Conservation (phyloP, 495 filamentous ascomycete species). For the Xylaria venustula region DNA sequence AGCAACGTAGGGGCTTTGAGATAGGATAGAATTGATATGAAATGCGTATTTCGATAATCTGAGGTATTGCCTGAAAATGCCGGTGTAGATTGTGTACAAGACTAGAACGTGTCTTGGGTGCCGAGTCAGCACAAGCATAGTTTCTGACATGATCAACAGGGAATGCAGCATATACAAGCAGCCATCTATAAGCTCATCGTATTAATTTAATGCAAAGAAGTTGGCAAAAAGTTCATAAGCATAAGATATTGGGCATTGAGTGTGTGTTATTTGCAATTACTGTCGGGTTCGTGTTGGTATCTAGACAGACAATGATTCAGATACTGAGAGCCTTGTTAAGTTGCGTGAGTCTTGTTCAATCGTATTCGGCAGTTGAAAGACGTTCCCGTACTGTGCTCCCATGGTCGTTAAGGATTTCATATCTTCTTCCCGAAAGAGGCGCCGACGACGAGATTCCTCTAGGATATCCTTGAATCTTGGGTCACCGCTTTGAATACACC, state of each 20-base stretch:
- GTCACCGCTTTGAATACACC: conserved; percentile 41
- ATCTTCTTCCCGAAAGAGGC: background rate
- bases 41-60: too few species aligned
- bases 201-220: background rate
- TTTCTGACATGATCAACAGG: too few species aligned
- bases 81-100: too few species aligned
- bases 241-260: background rate
- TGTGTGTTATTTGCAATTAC: background rate
- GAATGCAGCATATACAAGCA: background rate
- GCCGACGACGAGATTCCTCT: conserved; percentile 29
- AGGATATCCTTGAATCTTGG: conserved; percentile 43
- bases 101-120: too few species aligned
- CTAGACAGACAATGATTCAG: conserved; percentile 3
- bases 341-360: background rate
- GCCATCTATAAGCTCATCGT: background rate
- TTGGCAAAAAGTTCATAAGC: background rate
- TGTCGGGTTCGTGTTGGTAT: background rate
- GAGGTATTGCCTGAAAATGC: too few species aligned
- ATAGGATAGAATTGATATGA: too few species aligned
- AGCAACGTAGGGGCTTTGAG: too few species aligned
- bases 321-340: too few species aligned
- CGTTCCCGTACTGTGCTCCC: too few species aligned
- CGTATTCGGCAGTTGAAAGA: background rate
- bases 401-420: conserved; percentile 9
- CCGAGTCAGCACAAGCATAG: too few species aligned